Percentiles rank a stretch among this genome's conserved stretches.
Evolutionary conservation across 441 rosid species (phyloP).

Genomic region (Hura crepitans): DNA sequence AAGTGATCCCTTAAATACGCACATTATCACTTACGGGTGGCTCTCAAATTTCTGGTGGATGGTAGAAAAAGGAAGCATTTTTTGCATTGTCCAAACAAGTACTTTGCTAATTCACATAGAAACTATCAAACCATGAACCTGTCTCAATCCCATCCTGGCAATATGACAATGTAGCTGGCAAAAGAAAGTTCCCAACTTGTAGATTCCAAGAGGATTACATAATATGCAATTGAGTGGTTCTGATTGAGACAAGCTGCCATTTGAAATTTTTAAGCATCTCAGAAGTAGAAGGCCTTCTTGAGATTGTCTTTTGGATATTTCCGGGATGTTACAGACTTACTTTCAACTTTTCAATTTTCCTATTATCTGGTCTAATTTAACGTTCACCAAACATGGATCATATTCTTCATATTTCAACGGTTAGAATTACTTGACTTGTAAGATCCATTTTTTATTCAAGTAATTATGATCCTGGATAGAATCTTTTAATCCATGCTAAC

Average conservation of each 20-base stretch:
- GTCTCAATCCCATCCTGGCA: not conserved
- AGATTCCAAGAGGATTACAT: constrained; percentile 7
- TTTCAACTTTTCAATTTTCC: too few relatives aligned
- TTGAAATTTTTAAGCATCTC: not conserved
- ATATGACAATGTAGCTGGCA: constrained; percentile 6
- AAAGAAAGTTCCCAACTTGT: not conserved
- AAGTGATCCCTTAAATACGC: constrained; percentile 18
- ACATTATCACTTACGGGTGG: constrained; percentile 29
- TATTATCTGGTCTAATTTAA: too few relatives aligned
- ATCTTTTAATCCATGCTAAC: too few relatives aligned
- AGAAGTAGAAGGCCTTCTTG: not conserved
- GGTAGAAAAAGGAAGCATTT: not conserved
- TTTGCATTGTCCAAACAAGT: constrained; percentile 18
- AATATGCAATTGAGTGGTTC: constrained; percentile 27
- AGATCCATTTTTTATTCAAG: too few relatives aligned
- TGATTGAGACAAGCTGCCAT: constrained; percentile 14
- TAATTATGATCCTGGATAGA: too few relatives aligned
- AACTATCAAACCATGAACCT: not conserved
- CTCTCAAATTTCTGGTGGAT: constrained; percentile 18
- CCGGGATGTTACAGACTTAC: not conserved
- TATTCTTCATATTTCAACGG: too few relatives aligned
- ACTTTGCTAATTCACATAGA: constrained; percentile 24
- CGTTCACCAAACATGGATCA: too few relatives aligned
- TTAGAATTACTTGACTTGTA: too few relatives aligned
- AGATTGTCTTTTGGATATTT: constrained; percentile 7